Evolutionary conservation across 2,329 filamentous ascomycete species (phyloP).

Genomic region (Colletotrichum aenigma): DNA sequence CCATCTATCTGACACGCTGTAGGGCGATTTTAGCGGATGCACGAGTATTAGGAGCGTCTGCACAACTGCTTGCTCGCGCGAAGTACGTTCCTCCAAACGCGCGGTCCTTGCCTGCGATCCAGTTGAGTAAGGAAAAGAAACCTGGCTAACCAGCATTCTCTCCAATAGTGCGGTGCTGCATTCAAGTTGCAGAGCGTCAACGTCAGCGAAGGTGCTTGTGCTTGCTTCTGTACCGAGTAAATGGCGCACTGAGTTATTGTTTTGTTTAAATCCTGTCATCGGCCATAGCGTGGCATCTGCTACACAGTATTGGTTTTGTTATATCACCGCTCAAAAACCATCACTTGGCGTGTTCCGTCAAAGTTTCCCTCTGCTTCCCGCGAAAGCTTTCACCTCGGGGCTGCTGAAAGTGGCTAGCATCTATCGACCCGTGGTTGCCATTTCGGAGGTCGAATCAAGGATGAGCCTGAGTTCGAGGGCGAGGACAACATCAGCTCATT

Average conservation of each 20-base stretch:
- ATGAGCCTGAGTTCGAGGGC: too few species aligned
- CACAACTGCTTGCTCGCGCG: not conserved
- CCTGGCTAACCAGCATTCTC: not conserved
- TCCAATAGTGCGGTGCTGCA: not conserved
- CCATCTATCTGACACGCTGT: rapidly evolving
- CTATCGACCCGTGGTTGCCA: too few species aligned
- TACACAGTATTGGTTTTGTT: not conserved
- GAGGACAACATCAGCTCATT: too few species aligned
- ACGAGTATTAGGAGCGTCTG: not conserved
- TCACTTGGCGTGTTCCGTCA: not conserved
- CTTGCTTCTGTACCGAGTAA: not conserved
- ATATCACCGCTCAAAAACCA: not conserved
- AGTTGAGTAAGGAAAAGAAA: not conserved
- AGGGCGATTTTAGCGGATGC: not conserved
- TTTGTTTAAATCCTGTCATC: not conserved
- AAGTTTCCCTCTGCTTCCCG: not conserved
- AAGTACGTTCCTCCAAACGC: not conserved
- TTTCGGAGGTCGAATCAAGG: too few species aligned
- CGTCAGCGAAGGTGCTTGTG: not conserved
- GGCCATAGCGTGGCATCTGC: not conserved
- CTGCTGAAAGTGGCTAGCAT: not conserved
- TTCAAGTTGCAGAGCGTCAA: not conserved
- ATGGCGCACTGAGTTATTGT: not conserved
- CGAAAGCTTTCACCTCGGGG: not conserved
- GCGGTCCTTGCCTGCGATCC: rapidly evolving